These are phyloP conservation scores for Trifolium pratense DNA, from an alignment of 306 rosid genomes.

Conservation along the genomic window DNA sequence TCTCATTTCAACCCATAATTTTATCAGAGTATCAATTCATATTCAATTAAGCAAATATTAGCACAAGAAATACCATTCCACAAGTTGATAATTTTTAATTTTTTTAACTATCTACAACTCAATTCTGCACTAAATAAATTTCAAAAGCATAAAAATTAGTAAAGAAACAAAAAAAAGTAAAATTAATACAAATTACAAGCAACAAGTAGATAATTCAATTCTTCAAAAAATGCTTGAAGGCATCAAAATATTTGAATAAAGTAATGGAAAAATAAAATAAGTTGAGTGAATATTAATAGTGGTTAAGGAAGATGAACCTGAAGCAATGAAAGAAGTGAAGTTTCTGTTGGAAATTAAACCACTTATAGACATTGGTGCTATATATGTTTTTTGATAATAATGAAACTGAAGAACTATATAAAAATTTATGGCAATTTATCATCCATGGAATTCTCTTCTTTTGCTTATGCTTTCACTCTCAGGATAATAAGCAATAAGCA, in stretches of 20 bases:
- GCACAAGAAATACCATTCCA: conserved; percentile 2
- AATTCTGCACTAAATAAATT: not conserved
- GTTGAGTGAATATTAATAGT: not conserved
- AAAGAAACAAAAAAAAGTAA: not conserved
- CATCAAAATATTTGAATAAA: not conserved
- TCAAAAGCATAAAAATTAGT: not conserved
- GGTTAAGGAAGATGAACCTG: conserved; percentile 45
- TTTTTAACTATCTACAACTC: not conserved
- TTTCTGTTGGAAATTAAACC: conserved; percentile 66
- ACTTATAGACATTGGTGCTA: conserved; percentile 62
- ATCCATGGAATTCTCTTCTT: conserved; percentile 23
- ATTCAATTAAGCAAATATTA: conserved; percentile 11
- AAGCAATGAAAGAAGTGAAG: conserved; percentile 62
- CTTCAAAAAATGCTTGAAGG: conserved; percentile 12
- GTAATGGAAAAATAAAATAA: not conserved
- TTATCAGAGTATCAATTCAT: not conserved
- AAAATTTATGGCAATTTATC: not conserved
- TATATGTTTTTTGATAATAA: not conserved
- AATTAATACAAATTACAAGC: not conserved
- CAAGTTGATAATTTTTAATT: conserved; percentile 3
- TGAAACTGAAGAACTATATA: conserved; percentile 4
- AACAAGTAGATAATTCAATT: conserved; percentile 17
- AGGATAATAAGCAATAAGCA: conserved; percentile 37
- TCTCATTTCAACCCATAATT: not conserved
- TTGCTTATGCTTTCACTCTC: not conserved